A percentile compares a stretch with the other conserved stretches of the same genome.
Conservation (phyloP, 352 stramenopile genomes). For the Phytophthora megakarya region DNA sequence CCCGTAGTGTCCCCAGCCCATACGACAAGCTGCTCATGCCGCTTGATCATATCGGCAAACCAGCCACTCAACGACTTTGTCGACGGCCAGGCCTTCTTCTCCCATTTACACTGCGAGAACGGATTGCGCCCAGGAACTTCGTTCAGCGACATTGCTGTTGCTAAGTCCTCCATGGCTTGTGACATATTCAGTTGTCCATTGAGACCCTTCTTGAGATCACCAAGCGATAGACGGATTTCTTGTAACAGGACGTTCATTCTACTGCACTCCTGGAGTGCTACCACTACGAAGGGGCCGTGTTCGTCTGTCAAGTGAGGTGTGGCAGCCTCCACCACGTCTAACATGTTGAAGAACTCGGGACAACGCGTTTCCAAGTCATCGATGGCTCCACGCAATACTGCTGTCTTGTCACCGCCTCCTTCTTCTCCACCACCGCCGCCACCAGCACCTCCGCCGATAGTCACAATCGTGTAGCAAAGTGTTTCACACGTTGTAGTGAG, state of each 20-base stretch:
- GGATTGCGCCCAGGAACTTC: conserved; percentile 94
- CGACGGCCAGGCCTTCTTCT: conserved; percentile 95
- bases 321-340: conserved; percentile 89
- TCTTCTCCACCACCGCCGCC: conserved; percentile 34
- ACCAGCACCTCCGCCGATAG: conserved; percentile 82
- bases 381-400: conserved; percentile 85
- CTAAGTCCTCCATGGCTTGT: conserved; percentile 94
- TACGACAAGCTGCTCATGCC: conserved; percentile 86
- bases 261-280: conserved; percentile 94
- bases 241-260: conserved; percentile 95
- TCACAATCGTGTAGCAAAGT: conserved; percentile 94
- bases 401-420: conserved; percentile 76
- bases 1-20: conserved; percentile 81
- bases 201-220: conserved; percentile 95
- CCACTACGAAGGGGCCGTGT: conserved; percentile 93
- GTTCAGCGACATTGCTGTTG: conserved; percentile 91
- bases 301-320: conserved; percentile 88
- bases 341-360: conserved; percentile 92
- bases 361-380: conserved; percentile 91
- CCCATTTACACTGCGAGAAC: conserved; percentile 96
- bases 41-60: conserved; percentile 94
- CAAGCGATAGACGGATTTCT: conserved; percentile 91
- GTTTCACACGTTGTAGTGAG: conserved; percentile 92
- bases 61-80: conserved; percentile 93
- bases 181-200: conserved; percentile 97